Percentiles rank a stretch among this genome's conserved stretches.
These are phyloP conservation scores for Neocatenulostroma microsporum DNA, from an alignment of 2,329 filamentous ascomycete species.

Conservation along the genomic window DNA sequence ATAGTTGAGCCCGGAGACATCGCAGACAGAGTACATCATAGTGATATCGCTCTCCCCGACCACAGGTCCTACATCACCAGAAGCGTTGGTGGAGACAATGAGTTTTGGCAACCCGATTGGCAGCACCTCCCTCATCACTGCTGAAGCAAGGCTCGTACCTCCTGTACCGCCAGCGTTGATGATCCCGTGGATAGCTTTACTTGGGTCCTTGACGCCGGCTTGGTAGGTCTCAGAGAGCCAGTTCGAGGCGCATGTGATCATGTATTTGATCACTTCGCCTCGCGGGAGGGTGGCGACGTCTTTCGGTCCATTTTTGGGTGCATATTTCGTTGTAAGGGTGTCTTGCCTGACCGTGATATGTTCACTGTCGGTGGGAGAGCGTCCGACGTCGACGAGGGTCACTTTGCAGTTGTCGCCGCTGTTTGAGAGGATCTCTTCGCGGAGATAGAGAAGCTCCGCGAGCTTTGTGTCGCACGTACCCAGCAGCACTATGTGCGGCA, in stretches of 20 bases:
- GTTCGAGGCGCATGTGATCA: slow-evolving; percentile 43
- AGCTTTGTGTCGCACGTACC: slow-evolving; percentile 61
- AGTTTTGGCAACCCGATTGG: slow-evolving; percentile 63
- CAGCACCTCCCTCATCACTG: slow-evolving; percentile 53
- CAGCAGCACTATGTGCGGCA: slow-evolving; percentile 44
- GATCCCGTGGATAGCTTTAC: slow-evolving; percentile 37
- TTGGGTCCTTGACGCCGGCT: slow-evolving; percentile 12
- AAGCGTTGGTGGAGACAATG: slow-evolving; percentile 62
- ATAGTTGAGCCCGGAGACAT: slow-evolving; percentile 58
- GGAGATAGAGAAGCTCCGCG: slow-evolving; percentile 50
- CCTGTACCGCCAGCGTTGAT: slow-evolving; percentile 56
- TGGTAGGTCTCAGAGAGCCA: slow-evolving; percentile 32
- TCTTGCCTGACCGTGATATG: slow-evolving; percentile 43
- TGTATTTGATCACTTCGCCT: slow-evolving; percentile 49
- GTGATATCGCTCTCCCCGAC: slow-evolving; percentile 61
- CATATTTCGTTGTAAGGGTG: slow-evolving; percentile 34
- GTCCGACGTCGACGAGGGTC: slow-evolving; percentile 51
- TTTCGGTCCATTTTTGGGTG: slow-evolving; percentile 14
- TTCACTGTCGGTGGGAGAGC: slow-evolving; percentile 34
- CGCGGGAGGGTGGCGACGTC: slow-evolving; percentile 39
- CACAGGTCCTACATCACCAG: slow-evolving; percentile 57
- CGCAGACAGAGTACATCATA: slow-evolving; percentile 64
- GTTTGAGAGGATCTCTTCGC: slow-evolving; percentile 36
- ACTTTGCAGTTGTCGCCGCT: slow-evolving; percentile 28
- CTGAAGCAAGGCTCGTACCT: slow-evolving; percentile 51